Evolutionary conservation across 1,284 basidiomycete species (phyloP).

Genomic region (Ganoderma leucocontextum): DNA sequence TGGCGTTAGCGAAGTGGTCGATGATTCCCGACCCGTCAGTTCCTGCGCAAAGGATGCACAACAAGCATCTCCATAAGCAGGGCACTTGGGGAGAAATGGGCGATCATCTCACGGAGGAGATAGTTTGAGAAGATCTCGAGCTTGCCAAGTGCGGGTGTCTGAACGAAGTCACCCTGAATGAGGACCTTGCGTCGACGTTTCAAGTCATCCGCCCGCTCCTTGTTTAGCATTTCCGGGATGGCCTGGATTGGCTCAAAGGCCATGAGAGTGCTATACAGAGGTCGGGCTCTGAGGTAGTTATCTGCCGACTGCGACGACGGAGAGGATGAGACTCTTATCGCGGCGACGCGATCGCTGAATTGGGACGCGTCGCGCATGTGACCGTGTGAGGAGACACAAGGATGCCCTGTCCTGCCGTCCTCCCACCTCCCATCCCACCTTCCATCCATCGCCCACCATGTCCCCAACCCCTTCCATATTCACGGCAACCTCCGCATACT

Average conservation of each 20-base stretch:
- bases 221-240: neutral
- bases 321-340: neutral
- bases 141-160: conserved; percentile 57
- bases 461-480: conserved; percentile 52
- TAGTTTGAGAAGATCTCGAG: conserved; percentile 65
- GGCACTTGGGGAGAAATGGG: conserved; percentile 11
- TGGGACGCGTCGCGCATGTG: conserved; percentile 29
- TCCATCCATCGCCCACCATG: conserved; percentile 23
- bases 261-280: too few relatives aligned
- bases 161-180: conserved; percentile 63
- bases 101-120: conserved; percentile 57
- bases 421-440: neutral
- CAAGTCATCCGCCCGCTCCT: neutral
- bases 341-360: conserved; percentile 13
- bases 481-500: conserved; percentile 70
- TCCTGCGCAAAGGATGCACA: conserved; percentile 5
- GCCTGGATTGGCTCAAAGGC: too few relatives aligned
- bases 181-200: conserved; percentile 23
- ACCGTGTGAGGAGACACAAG: conserved; percentile 27
- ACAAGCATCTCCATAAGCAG: neutral
- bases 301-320: neutral
- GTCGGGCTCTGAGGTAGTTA: neutral
- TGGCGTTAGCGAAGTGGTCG: conserved; percentile 52
- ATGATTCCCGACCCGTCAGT: conserved; percentile 56
- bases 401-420: neutral